A percentile compares a stretch with the other conserved stretches of the same genome.
Evolutionary conservation across 2,329 filamentous ascomycete genomes (phyloP).

Genomic region (Trichoderma simmonsii): DNA sequence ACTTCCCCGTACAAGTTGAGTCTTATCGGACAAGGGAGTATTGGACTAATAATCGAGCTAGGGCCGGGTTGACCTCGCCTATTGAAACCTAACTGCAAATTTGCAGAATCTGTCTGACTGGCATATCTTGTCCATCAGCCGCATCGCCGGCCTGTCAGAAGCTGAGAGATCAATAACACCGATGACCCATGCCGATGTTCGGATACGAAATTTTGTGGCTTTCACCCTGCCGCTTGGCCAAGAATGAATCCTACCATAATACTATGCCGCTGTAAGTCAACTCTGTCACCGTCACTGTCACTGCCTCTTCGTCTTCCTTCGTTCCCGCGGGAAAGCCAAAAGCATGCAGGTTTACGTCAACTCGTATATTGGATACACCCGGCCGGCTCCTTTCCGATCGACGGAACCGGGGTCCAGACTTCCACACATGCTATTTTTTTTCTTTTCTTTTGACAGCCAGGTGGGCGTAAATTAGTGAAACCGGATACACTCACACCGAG

Average conservation of each 20-base stretch:
- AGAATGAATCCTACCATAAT: neutral
- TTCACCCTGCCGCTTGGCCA: neutral
- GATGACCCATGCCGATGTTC: neutral
- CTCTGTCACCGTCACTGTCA: neutral
- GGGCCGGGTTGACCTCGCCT: neutral
- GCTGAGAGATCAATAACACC: neutral
- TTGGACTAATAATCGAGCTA: neutral
- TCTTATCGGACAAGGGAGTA: neutral
- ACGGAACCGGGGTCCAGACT: neutral
- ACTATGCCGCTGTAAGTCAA: neutral
- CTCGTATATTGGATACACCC: neutral
- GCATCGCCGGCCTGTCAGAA: neutral
- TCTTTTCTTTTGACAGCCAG: neutral
- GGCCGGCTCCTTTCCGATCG: neutral
- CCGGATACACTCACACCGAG: constrained; percentile 1
- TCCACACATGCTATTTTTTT: neutral
- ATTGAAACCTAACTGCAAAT: neutral
- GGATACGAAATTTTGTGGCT: neutral
- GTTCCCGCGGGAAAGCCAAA: neutral
- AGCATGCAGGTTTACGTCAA: neutral
- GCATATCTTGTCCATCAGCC: neutral
- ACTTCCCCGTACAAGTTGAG: neutral
- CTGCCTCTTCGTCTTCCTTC: neutral
- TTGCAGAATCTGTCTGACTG: neutral
- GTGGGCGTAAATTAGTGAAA: constrained; percentile 1